A percentile compares a stretch with the other conserved stretches of the same genome.
Conservation (phyloP, 441 rosid species). For the Omphalea diandra region DNA sequence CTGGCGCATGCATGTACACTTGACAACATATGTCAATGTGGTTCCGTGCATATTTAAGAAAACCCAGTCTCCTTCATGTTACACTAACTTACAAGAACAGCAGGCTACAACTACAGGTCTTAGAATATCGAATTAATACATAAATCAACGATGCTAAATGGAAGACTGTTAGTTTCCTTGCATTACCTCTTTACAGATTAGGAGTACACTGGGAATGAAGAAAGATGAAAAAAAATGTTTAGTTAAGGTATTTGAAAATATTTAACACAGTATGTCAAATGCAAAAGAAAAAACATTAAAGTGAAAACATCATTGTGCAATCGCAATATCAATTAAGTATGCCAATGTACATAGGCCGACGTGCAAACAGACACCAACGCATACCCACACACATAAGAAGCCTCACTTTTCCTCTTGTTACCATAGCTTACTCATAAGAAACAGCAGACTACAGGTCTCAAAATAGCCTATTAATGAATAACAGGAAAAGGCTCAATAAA, state of each 20-base stretch:
- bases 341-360: background rate
- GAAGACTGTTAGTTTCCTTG: background rate
- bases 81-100: background rate
- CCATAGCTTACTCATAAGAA: background rate
- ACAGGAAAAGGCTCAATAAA: too few species aligned
- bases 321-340: too few species aligned
- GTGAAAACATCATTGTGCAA: too few species aligned
- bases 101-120: background rate
- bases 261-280: background rate
- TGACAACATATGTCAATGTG: too few species aligned
- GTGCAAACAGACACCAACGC: too few species aligned
- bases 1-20: background rate
- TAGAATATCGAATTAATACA: too few species aligned
- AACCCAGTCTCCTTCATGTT: background rate
- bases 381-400: too few species aligned
- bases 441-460: background rate
- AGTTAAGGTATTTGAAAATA: background rate
- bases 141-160: background rate
- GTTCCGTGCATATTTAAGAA: too few species aligned
- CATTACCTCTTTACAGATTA: background rate
- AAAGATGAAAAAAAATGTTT: too few species aligned
- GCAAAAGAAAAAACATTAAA: too few species aligned
- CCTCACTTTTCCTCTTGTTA: background rate
- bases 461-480: too few species aligned
- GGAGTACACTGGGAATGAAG: too few species aligned